Base-by-base conservation (phyloP, 257 asterid species). In the Hygrophila difformis region DNA sequence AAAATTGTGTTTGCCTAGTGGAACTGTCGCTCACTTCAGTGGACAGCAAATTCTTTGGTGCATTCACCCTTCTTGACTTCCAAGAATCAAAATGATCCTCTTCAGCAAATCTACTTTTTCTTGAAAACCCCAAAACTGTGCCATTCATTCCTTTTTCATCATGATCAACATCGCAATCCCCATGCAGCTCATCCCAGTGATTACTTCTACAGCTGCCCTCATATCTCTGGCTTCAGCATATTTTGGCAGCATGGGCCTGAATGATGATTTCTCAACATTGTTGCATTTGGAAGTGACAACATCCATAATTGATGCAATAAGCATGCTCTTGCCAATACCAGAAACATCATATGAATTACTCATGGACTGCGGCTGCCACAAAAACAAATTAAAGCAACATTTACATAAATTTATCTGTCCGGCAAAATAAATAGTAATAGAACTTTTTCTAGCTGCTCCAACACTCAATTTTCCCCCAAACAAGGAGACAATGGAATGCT, bases 321-420 rank as follows among this genome's bases (percentile, higher is more conserved):
- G 98, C 98, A 91, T 91, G 83, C 98, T 91, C 87, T 92, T 85
- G 68, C 98, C 98, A 77, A 70, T 80, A 60, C 79, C 87, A 47
- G 84, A 73, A 62, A 69, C 70, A 79, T 71, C 72, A 45, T 79
- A 79, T 62, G 98, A 82, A 76, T 81, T 86, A 66, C 60, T 84
- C 62, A 74, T 57, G 43, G 80, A 46, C 62, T 79, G 65, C 98
- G 85, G 94, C 69, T 73, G 61, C 76, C 60, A 71, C 53, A 60
- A 38, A 70, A 69, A 71, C 51, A 42, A 60, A 74, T 56, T 37
- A 64, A n/a, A 60, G 82, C 60, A 73, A 61, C 65, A 64, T 43
- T 47, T 67, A 40, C 24, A 44, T 38, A 65, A 51, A 26, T 49
- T 23, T 37, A 38, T 39, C n/a, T 37, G 37, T 17, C 22, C 52